A percentile compares a stretch with the other conserved stretches of the same genome.
phyloP scores from a whole-genome alignment of 148 eudicot species.

The Fagopyrum tataricum region DNA sequence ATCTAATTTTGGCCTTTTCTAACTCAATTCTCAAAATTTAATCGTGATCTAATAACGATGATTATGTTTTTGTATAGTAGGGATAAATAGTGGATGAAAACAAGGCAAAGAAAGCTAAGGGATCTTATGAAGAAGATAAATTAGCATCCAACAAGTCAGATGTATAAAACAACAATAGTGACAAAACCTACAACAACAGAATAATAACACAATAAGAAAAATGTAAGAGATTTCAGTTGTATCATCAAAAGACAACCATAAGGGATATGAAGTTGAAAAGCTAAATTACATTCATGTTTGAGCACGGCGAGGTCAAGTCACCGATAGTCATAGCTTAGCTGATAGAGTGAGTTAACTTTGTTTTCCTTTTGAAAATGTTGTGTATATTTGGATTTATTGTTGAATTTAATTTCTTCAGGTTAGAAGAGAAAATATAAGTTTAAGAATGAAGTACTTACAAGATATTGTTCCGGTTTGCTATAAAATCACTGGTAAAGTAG shows the following conservation, averaged over 20 bases:
- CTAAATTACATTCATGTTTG: constrained; percentile 90
- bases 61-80: constrained; percentile 19
- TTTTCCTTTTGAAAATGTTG: neutral
- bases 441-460: constrained; percentile 91
- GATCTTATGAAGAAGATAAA: constrained; percentile 30
- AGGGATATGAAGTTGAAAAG: constrained; percentile 43
- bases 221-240: constrained; percentile 25
- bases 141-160: constrained; percentile 25
- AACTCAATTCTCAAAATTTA: neutral
- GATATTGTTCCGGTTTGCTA: constrained; percentile 97
- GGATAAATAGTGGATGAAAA: constrained; percentile 28
- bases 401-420: constrained; percentile 37
- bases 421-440: constrained; percentile 89
- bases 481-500: constrained; percentile 94
- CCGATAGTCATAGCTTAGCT: constrained; percentile 98
- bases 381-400: neutral
- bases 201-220: constrained; percentile 17
- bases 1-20: neutral
- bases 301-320: constrained; percentile 97
- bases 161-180: constrained; percentile 18
- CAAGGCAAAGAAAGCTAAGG: constrained; percentile 50
- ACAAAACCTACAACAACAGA: neutral
- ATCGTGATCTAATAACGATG: no score
- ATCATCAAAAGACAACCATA: neutral
- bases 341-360: constrained; percentile 56